Evolutionary conservation across 2,329 filamentous ascomycete genomes (phyloP), one percentile per base, ranked within the genome.

Genomic region (Apiospora phragmitis): DNA sequence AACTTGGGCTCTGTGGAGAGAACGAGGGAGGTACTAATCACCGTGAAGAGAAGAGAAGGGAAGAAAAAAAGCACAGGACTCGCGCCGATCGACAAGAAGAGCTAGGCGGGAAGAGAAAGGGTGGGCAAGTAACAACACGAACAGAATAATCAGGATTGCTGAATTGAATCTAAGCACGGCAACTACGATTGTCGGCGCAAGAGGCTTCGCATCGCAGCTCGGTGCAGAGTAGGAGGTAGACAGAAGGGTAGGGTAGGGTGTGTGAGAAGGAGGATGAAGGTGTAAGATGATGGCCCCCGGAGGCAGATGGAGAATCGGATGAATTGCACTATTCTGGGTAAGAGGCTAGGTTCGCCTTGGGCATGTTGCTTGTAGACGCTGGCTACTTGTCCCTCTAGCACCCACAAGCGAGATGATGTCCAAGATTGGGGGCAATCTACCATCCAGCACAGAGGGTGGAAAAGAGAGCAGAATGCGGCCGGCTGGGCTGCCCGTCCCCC

Each of bases 331-430:
- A 62, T 62, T 62, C 55, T 38, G 55, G 55, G 32, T 35, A 38
- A 38, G 55, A 38, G 32, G 29, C 55, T 62, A 38, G 29, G 29
- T 21, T 59, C 21, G 51, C 51, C 51, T 59, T 21, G 51, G 29
- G 35, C 51, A n/a, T 55, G 26, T 59, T 59, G 51, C 29, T 35
- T 18, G 55, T 62, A 62, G 55, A 38, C 29, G 55, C 55, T 62
- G 55, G 51, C 18, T 29, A 62, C 55, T 38, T 62, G 29, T 21
- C 38, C 55, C 55, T 62, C 55, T 62, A 62, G 55, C 55, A 62
- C 55, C 55, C 55, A 62, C 55, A 62, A 62, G 55, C 65, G 65
- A 67, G 65, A 67, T 67, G 65, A 67, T 67, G 65, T 67, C 65
- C 55, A 62, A 62, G 55, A 62, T 62, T 62, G 55, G 55, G 55